Base-by-base conservation (phyloP, 1,139 yeast species). In the Yamadazyma aaseri region DNA sequence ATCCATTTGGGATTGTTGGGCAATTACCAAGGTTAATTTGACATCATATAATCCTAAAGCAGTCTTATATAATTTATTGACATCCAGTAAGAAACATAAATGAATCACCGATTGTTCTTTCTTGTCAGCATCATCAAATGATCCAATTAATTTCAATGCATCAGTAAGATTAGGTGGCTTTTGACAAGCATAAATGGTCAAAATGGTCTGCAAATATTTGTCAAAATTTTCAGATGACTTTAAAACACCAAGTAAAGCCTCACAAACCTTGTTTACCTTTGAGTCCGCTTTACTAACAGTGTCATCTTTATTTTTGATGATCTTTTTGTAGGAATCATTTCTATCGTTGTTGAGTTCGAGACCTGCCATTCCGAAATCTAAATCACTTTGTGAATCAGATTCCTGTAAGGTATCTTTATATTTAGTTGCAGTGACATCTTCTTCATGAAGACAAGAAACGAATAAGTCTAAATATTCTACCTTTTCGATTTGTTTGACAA, bases 1-100 rank as follows among this genome's bases (percentile, higher is more conserved):
- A 63, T 94, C 99, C 71, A 84, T 89, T 58, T 92, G 97, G 0
- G 97, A 89, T 53, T 89, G 92, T 56, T 94, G 97, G 0, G 98
- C 98, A 44, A 94, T 81, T 9, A 76, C 71, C 39, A 94, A 69
- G 0, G 98, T 78, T 46, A 90, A 65, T 40, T 81, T 81, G 26
- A 94, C 81, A 56, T 92, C 86, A 53, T 94, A 94, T 22, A 86
- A 65, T 1, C 95, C 86, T 41, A 92, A 71, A 0, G 97, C 86
- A 12, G 84, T 80, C 34, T 81, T 73, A 59, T 90, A 92, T 20
- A 92, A 69, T 44, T 77, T 68, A 52, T 87, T 87, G 22, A 89
- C 95, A 60, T 92, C 99, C 53, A 86, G 92, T 41, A 94, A 66
- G 69, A 90, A 92, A 49, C 97, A 87, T 39, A 92, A 64, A 53